Evolutionary conservation across 2,329 filamentous ascomycete species (phyloP).

Genomic region (Trichoderma hamatum): DNA sequence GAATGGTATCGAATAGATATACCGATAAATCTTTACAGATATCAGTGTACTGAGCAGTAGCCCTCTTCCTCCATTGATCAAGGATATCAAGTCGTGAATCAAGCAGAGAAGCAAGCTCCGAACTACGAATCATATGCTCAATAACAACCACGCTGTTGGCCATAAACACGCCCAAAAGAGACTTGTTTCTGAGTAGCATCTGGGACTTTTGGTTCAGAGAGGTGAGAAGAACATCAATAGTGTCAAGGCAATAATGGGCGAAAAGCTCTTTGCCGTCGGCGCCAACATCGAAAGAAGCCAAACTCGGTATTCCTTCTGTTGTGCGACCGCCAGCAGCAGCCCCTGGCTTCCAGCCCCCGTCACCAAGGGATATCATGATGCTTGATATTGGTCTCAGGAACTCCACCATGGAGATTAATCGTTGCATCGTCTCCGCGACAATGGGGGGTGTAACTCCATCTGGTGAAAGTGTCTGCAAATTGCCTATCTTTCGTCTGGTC

Average conservation of each 20-base stretch:
- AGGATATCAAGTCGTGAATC: constrained; percentile 66
- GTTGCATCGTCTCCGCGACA: constrained; percentile 81
- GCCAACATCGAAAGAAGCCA: constrained; percentile 81
- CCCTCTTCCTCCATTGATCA: constrained; percentile 86
- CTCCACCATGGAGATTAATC: constrained; percentile 82
- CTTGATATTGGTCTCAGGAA: constrained; percentile 85
- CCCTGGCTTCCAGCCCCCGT: constrained; percentile 80
- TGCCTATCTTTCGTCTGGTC: constrained; percentile 69
- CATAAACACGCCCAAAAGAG: constrained; percentile 82
- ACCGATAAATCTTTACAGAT: constrained; percentile 86
- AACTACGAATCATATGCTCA: constrained; percentile 80
- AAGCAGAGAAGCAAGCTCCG: constrained; percentile 75
- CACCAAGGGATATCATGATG: constrained; percentile 88
- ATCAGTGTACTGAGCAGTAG: constrained; percentile 78
- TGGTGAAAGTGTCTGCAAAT: constrained; percentile 68
- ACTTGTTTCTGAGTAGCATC: constrained; percentile 73
- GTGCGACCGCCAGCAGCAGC: constrained; percentile 56
- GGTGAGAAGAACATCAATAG: constrained; percentile 77
- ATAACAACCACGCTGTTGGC: constrained; percentile 85
- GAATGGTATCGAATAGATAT: constrained; percentile 85
- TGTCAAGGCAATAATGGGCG: constrained; percentile 86
- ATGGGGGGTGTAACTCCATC: constrained; percentile 80
- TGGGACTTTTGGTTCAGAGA: constrained; percentile 76
- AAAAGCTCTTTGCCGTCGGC: constrained; percentile 89
- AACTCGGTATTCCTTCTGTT: constrained; percentile 67